phyloP scores from a whole-genome alignment of 2,329 filamentous ascomycete genomes.

The Talaromyces sp. region DNA sequence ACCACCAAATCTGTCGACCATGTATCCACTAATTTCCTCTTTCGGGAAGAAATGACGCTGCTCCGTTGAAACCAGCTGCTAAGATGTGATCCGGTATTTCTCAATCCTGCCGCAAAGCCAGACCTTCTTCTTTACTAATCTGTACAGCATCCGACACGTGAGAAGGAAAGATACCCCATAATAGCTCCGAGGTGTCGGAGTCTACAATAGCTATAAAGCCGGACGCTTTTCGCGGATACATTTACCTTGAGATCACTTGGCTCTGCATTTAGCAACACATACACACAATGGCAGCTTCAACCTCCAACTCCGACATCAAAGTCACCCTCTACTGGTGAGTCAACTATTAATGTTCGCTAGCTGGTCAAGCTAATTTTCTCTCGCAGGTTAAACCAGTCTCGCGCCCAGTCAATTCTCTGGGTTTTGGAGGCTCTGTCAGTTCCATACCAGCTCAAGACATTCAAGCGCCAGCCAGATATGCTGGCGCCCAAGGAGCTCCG shows the following conservation, averaged over 20 bases:
- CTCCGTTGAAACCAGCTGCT: background rate
- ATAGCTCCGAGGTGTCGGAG: background rate
- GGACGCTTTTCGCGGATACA: background rate
- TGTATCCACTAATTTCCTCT: background rate
- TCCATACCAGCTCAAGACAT: constrained; percentile 72
- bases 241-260: background rate
- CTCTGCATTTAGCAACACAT: background rate
- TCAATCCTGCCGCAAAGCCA: too few relatives aligned
- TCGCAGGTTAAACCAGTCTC: constrained; percentile 72
- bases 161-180: background rate
- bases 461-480: constrained; percentile 59
- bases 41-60: background rate
- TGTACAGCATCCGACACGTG: background rate
- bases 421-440: constrained; percentile 76
- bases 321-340: constrained; percentile 12
- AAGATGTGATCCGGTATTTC: too few relatives aligned
- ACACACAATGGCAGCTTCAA: constrained; percentile 7
- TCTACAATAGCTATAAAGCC: background rate
- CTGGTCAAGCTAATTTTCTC: background rate
- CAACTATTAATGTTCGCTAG: background rate
- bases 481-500: constrained; percentile 73
- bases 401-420: constrained; percentile 78
- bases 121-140: background rate
- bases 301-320: constrained; percentile 4
- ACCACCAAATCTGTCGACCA: background rate